Evolutionary conservation across 805 yeast species (phyloP), one percentile per base, ranked within the genome.

Genomic region (Pichia californica): DNA sequence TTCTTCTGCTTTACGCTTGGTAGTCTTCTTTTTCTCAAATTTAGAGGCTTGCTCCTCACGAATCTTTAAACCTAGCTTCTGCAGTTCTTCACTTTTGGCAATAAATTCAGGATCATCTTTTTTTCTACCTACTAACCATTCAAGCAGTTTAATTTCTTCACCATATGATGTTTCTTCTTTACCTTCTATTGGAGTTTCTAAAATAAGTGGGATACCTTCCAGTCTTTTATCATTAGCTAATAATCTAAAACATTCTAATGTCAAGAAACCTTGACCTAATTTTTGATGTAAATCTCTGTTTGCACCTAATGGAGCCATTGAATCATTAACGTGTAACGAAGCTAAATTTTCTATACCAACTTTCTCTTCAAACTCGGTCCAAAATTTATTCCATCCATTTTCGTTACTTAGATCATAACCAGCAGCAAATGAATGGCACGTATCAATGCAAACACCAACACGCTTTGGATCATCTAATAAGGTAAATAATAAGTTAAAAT

Each of bases 351-450:
- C 64, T 55, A 74, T 68, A 0, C 99, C 99, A 16, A 93, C 71
- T 7, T 73, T 68, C 7, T 69, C 60, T 56, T 89, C 97, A 62
- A 85, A 93, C 31, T 79, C 64, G 5, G 67, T 61, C 94, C 96
- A 84, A 61, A 93, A 89, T 35, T 65, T 63, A 9, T 71, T 68
- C 64, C 80, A 85, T 13, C 66, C 58, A 26, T 70, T 77, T 46
- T 72, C 73, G 15, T 73, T 72, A n/a, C 80, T 64, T 36, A 93
- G 72, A 58, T 93, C 97, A 59, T 86, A 89, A 1, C 99, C 99
- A 1, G 98, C 96, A 1, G 98, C 96, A 69, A 86, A 88, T 0
- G 96, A 72, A 62, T 93, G 99, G 60, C 99, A 93, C 0, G 98
- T 93, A 61, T 93, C 99, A 14, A 93, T 73, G 59, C 99, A 93